These are phyloP conservation scores for Trametes punicea DNA, from an alignment of 768 basidiomycete genomes.

Conservation along the genomic window DNA sequence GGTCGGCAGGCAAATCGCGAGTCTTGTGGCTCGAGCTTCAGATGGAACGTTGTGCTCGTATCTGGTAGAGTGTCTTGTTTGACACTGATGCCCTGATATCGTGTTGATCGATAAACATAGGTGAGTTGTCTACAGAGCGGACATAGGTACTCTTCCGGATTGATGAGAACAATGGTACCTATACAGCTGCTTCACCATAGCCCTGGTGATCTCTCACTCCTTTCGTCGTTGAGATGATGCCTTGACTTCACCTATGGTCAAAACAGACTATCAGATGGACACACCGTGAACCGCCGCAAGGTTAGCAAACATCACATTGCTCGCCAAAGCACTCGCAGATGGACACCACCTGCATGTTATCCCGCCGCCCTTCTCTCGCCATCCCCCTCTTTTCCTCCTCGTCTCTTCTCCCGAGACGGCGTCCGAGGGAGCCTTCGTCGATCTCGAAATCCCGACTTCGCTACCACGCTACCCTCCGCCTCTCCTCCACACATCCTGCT, in stretches of 20 bases:
- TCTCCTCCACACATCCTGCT: background rate
- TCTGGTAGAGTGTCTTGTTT: background rate
- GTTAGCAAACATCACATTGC: background rate
- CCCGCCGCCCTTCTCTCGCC: slow-evolving; percentile 1
- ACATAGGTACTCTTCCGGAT: background rate
- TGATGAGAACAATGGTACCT: background rate
- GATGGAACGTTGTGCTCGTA: slow-evolving; percentile 1
- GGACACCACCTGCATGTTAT: background rate
- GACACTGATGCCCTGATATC: background rate
- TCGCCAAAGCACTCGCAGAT: background rate
- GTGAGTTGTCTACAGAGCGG: background rate
- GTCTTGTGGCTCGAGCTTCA: background rate
- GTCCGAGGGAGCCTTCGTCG: background rate
- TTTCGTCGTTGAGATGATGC: too few relatives aligned
- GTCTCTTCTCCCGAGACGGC: background rate
- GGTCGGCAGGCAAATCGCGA: background rate
- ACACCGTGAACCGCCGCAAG: too few relatives aligned
- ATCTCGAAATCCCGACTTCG: background rate
- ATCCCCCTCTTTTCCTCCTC: background rate
- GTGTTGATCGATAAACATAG: background rate
- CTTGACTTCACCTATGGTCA: too few relatives aligned
- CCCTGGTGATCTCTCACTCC: background rate
- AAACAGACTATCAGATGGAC: too few relatives aligned
- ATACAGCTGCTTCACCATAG: too few relatives aligned
- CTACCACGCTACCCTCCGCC: background rate